Base-by-base conservation (phyloP, 2,329 filamentous ascomycete genomes). In the Penicillium italicum region DNA sequence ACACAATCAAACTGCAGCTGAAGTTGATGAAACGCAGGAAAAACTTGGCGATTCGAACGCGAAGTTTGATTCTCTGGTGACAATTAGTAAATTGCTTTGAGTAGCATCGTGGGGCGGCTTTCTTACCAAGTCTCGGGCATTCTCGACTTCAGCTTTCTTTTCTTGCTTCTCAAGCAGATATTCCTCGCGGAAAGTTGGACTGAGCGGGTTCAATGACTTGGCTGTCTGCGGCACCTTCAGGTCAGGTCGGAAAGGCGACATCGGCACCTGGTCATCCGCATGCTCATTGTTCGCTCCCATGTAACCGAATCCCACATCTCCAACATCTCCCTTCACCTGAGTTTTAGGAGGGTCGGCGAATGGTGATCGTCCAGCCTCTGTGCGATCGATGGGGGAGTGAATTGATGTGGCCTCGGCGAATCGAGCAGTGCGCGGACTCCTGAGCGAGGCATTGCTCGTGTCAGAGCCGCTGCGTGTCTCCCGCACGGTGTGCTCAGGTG, bases 11-110 rank as follows among this genome's bases (percentile, higher is more conserved):
- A 73, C 90, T 93, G 80, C 94, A 99, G 74, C 90, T 91, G 75
- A 99, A 97, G 81, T 93, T 97, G 77, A 97, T 89, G 54, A 91
- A 88, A 62, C 94, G 88, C n/a, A 99, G 86, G 60, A 96, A 85
- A 66, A 97, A 87, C 79, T 99, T 99, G 65, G 93, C 94, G 75
- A 97, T 82, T 44, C 94, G 86, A 33, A 97, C 92, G 64, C 91
- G 85, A 34, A 87, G 87, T 79, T 97, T 97, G 73, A 96, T 85
- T 87, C 89, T 95, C 93, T 96, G 70, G 44, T 7, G 4, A 40
- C 28, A 51, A 66, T 68, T 60, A 72, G 80, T 73, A 80, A 71
- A 20, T 16, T 55, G n/a, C 10, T 42, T 42, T 51, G 14, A 30
- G 8, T 28, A 16, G 46, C 48, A 26, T 37, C 31, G 14, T 16